Conservation (phyloP, 345 rosid species). For the Ceriops zippeliana region DNA sequence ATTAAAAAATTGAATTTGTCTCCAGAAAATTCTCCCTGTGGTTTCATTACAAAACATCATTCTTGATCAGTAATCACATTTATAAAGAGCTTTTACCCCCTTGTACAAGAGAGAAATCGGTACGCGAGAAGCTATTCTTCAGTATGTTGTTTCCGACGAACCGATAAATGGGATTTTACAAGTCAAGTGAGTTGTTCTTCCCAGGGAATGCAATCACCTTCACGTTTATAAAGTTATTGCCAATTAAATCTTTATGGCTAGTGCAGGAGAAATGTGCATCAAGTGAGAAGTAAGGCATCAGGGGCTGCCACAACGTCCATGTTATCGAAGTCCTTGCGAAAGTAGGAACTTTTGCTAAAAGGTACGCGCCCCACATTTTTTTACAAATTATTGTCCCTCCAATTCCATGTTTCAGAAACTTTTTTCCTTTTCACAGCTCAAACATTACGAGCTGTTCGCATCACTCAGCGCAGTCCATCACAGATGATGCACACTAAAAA, state of each 20-base stretch:
- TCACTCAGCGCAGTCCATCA: too few relatives aligned
- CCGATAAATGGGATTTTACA: slow-evolving; percentile 55
- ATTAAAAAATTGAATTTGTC: too few relatives aligned
- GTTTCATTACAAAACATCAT: too few relatives aligned
- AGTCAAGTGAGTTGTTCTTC: slow-evolving; percentile 60
- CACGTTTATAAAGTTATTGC: slow-evolving; percentile 6
- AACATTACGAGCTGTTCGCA: too few relatives aligned
- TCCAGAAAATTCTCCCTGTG: too few relatives aligned
- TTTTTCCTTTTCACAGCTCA: too few relatives aligned
- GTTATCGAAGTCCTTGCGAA: slow-evolving; percentile 96
- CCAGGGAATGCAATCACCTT: background rate
- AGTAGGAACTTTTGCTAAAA: slow-evolving; percentile 75
- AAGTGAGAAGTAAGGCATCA: slow-evolving; percentile 73
- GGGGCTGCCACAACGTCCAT: slow-evolving; percentile 76
- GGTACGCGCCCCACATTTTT: slow-evolving; percentile 38
- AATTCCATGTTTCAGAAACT: too few relatives aligned
- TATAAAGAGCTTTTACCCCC: too few relatives aligned
- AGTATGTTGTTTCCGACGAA: slow-evolving; percentile 72
- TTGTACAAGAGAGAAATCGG: too few relatives aligned
- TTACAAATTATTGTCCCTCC: background rate
- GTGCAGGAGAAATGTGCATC: slow-evolving; percentile 54
- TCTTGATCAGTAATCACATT: too few relatives aligned
- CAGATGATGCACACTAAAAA: too few relatives aligned
- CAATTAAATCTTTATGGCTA: slow-evolving; percentile 8
- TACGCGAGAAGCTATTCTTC: slow-evolving; percentile 7